Evolutionary conservation across 2,329 filamentous ascomycete species (phyloP).

Genomic region (Allantophomopsis lycopodina): DNA sequence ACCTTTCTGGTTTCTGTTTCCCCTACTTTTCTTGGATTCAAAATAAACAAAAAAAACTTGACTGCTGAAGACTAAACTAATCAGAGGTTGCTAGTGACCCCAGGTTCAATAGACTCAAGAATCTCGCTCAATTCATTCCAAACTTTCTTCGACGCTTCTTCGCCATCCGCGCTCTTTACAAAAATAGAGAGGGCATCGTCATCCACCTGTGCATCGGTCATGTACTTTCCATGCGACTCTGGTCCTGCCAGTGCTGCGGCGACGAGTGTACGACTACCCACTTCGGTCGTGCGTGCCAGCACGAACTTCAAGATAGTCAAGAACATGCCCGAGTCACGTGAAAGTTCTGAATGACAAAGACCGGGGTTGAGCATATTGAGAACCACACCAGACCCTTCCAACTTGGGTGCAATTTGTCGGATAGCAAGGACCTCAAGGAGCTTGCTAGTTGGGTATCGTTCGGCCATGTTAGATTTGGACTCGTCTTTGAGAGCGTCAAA

Average conservation of each 20-base stretch:
- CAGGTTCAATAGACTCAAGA: slow-evolving; percentile 27
- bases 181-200: slow-evolving; percentile 5
- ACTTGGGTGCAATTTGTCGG: slow-evolving; percentile 20
- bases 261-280: slow-evolving; percentile 25
- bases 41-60: no score
- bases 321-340: slow-evolving; percentile 11
- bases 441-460: slow-evolving; percentile 23
- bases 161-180: slow-evolving; percentile 23
- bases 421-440: slow-evolving; percentile 19
- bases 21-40: no score
- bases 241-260: slow-evolving; percentile 21
- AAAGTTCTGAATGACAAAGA: slow-evolving; percentile 26
- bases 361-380: slow-evolving; percentile 26
- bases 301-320: neutral
- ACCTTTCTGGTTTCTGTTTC: no score
- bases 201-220: slow-evolving; percentile 19
- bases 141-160: slow-evolving; percentile 20
- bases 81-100: slow-evolving; percentile 22
- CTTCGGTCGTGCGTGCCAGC: slow-evolving; percentile 23
- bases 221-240: slow-evolving; percentile 26
- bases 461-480: slow-evolving; percentile 13
- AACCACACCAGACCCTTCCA: slow-evolving; percentile 11
- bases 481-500: slow-evolving; percentile 1
- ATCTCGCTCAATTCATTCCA: slow-evolving; percentile 28
- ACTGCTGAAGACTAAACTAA: no score